A percentile compares a stretch with the other conserved stretches of the same genome.
phyloP scores from a whole-genome alignment of 805 yeast genomes.

The Candida tammaniensis region DNA sequence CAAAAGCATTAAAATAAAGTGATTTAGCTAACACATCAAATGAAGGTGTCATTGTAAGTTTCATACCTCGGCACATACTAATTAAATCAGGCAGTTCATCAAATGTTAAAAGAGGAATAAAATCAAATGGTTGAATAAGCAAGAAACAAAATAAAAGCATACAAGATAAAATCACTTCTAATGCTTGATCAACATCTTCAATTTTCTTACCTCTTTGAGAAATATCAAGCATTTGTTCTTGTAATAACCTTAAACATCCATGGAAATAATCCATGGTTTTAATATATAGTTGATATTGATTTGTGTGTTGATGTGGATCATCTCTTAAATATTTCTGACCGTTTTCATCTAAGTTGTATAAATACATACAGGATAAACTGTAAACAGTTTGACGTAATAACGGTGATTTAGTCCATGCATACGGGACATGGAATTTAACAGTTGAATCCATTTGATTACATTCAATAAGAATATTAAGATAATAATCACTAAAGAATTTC shows the following conservation, averaged over 20 bases:
- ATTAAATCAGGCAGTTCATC: conserved; percentile 19
- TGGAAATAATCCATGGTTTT: conserved; percentile 23
- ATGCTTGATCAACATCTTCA: conserved; percentile 11
- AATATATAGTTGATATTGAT: conserved; percentile 10
- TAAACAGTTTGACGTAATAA: conserved; percentile 6
- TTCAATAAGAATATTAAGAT: conserved; percentile 3
- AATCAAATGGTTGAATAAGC: conserved; percentile 25
- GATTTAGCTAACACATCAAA: conserved; percentile 6
- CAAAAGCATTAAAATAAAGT: not conserved
- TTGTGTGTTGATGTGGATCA: conserved; percentile 1
- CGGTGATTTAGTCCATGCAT: conserved; percentile 5
- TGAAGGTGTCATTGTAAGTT: conserved; percentile 7
- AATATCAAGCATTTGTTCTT: conserved; percentile 6
- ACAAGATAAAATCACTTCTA: conserved; percentile 18
- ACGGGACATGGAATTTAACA: conserved; percentile 5
- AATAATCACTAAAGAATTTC: conserved; percentile 9
- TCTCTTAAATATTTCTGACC: not conserved
- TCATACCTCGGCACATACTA: conserved; percentile 18
- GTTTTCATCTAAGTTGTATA: conserved; percentile 4
- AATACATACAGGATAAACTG: conserved; percentile 7
- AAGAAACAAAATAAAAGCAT: conserved; percentile 23
- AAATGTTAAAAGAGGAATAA: conserved; percentile 23
- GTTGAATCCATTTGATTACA: conserved; percentile 2
- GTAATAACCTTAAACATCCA: conserved; percentile 15
- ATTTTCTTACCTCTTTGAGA: not conserved